Percentiles rank a stretch among this genome's conserved stretches.
Conservation (phyloP, 1,139 yeast species). For the Candida albicans region DNA sequence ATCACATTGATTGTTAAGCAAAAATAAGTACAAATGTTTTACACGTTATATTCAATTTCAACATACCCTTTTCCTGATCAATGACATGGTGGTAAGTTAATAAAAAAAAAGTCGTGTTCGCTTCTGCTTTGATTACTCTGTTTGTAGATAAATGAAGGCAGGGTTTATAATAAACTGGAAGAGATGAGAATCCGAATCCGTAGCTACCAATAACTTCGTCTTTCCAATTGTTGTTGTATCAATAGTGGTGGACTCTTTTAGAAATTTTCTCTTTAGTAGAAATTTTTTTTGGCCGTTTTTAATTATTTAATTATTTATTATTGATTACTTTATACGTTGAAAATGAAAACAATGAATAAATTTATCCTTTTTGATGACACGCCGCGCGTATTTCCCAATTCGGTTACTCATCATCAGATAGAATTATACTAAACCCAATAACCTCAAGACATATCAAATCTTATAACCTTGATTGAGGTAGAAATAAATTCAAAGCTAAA, state of each 20-base stretch:
- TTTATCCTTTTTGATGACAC: not conserved
- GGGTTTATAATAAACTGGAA: no score
- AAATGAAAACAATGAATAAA: conserved; percentile 2
- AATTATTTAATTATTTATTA: no score
- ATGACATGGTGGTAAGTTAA: conserved; percentile 27
- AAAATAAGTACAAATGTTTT: no score
- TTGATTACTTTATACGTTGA: not conserved
- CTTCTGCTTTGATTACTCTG: not conserved
- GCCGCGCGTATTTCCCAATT: conserved; percentile 2
- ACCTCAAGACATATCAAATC: no score
- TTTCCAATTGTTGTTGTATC: not conserved
- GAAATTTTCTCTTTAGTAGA: no score
- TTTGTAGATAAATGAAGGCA: no score
- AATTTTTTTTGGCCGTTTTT: not conserved
- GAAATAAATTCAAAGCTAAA: no score
- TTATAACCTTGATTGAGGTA: no score
- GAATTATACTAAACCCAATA: not conserved
- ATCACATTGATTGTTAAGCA: not conserved
- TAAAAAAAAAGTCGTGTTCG: not conserved
- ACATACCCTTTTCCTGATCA: conserved; percentile 44
- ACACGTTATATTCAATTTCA: no score
- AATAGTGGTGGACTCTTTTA: no score
- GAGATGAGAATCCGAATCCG: no score
- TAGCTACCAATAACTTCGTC: not conserved
- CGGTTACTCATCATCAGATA: not conserved